A percentile compares a stretch with the other conserved stretches of the same genome.
Conservation (phyloP, 2,329 filamentous ascomycete genomes). For the Fusarium udum region DNA sequence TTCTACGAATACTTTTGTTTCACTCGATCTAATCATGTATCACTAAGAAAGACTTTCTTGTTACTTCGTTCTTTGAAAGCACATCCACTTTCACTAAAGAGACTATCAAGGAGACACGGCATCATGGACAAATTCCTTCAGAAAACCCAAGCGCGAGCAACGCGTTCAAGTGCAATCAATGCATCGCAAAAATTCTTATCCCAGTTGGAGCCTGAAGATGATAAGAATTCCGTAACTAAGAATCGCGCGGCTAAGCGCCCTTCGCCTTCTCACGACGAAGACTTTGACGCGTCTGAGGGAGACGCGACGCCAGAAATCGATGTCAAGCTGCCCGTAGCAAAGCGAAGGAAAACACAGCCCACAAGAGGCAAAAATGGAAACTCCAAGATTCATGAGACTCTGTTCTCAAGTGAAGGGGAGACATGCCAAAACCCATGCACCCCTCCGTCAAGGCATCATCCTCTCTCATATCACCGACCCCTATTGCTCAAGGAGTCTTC, state of each 20-base stretch:
- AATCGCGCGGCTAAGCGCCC: constrained; percentile 25
- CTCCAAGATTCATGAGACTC: constrained; percentile 22
- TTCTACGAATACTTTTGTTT: too few species aligned
- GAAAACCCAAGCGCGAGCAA: constrained; percentile 18
- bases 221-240: not conserved
- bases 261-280: constrained; percentile 17
- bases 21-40: not conserved
- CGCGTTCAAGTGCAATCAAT: constrained; percentile 33
- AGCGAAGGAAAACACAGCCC: constrained; percentile 36
- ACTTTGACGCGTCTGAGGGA: constrained; percentile 37
- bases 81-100: not conserved
- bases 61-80: not conserved
- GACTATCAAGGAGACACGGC: not conserved
- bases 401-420: constrained; percentile 23
- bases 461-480: constrained; percentile 59
- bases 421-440: constrained; percentile 13
- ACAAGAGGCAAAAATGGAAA: constrained; percentile 15
- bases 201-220: constrained; percentile 27
- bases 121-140: constrained; percentile 15
- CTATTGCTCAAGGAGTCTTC: constrained; percentile 54
- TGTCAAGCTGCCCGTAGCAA: constrained; percentile 30
- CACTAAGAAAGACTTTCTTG: not conserved
- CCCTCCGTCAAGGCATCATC: constrained; percentile 47
- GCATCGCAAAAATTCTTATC: constrained; percentile 36
- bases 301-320: constrained; percentile 34